A percentile compares a stretch with the other conserved stretches of the same genome.
phyloP scores from a whole-genome alignment of 192 early-diverging fungal genomes.

The Rhizoclosmatium sp. region DNA sequence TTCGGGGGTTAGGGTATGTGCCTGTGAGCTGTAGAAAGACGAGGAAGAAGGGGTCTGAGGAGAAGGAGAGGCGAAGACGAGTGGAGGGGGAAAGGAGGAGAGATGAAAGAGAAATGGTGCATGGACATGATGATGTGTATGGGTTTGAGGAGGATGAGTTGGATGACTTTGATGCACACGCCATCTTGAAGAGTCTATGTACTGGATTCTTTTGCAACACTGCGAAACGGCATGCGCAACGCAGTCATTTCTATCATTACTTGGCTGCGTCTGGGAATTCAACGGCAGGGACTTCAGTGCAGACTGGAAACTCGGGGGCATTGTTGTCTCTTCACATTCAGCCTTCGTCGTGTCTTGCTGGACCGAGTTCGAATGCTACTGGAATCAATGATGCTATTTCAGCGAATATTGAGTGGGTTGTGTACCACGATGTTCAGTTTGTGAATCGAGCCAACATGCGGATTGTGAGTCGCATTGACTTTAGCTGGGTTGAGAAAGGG shows the following conservation, averaged over 20 bases:
- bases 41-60: background rate
- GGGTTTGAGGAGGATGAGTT: constrained; percentile 13
- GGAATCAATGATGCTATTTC: constrained; percentile 12
- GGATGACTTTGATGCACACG: constrained; percentile 41
- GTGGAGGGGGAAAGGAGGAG: constrained; percentile 18
- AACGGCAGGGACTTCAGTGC: background rate
- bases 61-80: background rate
- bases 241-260: constrained; percentile 56
- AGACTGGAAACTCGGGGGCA: constrained; percentile 14
- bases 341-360: constrained; percentile 47
- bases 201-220: constrained; percentile 60
- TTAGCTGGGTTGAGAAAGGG: constrained; percentile 52
- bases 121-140: background rate
- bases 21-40: background rate
- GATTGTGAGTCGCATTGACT: constrained; percentile 51
- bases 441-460: constrained; percentile 59
- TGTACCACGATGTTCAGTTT: constrained; percentile 63
- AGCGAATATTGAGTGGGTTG: constrained; percentile 51
- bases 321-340: constrained; percentile 49
- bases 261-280: constrained; percentile 19
- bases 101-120: constrained; percentile 1
- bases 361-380: background rate
- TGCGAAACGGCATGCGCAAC: constrained; percentile 58
- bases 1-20: constrained; percentile 46
- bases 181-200: constrained; percentile 59